A percentile compares a stretch with the other conserved stretches of the same genome.
phyloP scores from a whole-genome alignment of 2,329 filamentous ascomycete genomes.

The Apiospora arundinis region DNA sequence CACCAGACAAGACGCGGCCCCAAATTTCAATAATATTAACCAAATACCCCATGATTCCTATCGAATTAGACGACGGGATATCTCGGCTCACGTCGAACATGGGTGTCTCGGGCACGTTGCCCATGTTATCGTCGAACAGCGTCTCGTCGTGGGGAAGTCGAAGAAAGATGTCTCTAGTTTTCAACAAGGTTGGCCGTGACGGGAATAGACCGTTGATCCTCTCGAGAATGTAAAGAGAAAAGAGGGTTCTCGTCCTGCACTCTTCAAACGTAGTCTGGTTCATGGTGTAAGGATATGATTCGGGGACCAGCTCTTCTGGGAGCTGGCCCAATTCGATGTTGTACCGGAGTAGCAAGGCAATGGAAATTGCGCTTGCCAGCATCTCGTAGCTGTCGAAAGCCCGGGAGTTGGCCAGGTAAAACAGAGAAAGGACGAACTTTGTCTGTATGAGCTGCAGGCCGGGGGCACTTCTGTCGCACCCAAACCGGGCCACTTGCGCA shows the following conservation, averaged over 20 bases:
- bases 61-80: slow-evolving; percentile 36
- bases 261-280: slow-evolving; percentile 66
- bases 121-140: slow-evolving; percentile 65
- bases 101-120: slow-evolving; percentile 58
- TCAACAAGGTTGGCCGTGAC: slow-evolving; percentile 60
- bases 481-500: slow-evolving; percentile 61
- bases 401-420: slow-evolving; percentile 68
- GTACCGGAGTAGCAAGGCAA: slow-evolving; percentile 64
- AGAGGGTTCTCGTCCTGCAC: slow-evolving; percentile 73
- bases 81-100: slow-evolving; percentile 59
- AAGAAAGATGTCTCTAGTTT: slow-evolving; percentile 69
- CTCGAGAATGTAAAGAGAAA: slow-evolving; percentile 74
- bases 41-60: slow-evolving; percentile 64
- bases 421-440: slow-evolving; percentile 70
- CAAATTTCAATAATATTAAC: slow-evolving; percentile 69
- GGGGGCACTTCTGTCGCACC: slow-evolving; percentile 55
- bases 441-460: slow-evolving; percentile 71
- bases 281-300: slow-evolving; percentile 62
- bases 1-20: slow-evolving; percentile 43
- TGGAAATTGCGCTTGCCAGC: slow-evolving; percentile 65
- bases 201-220: slow-evolving; percentile 67
- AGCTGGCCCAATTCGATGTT: slow-evolving; percentile 65
- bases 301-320: slow-evolving; percentile 43
- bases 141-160: slow-evolving; percentile 68
- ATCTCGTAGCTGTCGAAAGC: slow-evolving; percentile 67